A percentile compares a stretch with the other conserved stretches of the same genome.
Evolutionary conservation across 140 eudicot species (phyloP).

Genomic region (Senecio squalidus): DNA sequence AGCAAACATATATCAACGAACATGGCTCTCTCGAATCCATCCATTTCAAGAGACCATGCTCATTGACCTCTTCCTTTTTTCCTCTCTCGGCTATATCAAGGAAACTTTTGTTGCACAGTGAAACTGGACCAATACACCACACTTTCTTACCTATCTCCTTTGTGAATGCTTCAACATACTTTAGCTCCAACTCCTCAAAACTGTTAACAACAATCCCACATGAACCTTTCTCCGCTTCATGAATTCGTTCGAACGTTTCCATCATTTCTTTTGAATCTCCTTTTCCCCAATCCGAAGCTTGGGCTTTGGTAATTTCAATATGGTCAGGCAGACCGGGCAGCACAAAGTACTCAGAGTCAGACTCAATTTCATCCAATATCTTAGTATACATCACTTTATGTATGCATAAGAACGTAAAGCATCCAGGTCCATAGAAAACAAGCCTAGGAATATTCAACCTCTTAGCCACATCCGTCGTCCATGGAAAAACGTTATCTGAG

Average conservation of each 20-base stretch:
- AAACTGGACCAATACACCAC: constrained; percentile 44
- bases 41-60: constrained; percentile 36
- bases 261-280: background rate
- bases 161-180: constrained; percentile 14
- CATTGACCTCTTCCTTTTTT: constrained; percentile 11
- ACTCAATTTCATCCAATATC: constrained; percentile 1
- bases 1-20: constrained; percentile 33
- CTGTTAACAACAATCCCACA: constrained; percentile 35
- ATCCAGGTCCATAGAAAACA: constrained; percentile 40
- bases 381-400: constrained; percentile 6
- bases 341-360: constrained; percentile 26
- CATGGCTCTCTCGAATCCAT: constrained; percentile 23
- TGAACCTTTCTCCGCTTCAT: constrained; percentile 18
- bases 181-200: constrained; percentile 33
- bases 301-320: constrained; percentile 30
- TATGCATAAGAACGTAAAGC: constrained; percentile 26
- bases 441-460: constrained; percentile 35
- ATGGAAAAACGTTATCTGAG: constrained; percentile 28
- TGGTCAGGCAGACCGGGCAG: constrained; percentile 33
- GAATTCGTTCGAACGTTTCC: background rate
- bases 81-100: constrained; percentile 42
- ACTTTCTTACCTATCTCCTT: constrained; percentile 23
- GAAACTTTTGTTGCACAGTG: constrained; percentile 22
- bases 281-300: constrained; percentile 12
- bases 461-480: constrained; percentile 32